Conservation (phyloP, 805 yeast species). For the Candida takata region DNA sequence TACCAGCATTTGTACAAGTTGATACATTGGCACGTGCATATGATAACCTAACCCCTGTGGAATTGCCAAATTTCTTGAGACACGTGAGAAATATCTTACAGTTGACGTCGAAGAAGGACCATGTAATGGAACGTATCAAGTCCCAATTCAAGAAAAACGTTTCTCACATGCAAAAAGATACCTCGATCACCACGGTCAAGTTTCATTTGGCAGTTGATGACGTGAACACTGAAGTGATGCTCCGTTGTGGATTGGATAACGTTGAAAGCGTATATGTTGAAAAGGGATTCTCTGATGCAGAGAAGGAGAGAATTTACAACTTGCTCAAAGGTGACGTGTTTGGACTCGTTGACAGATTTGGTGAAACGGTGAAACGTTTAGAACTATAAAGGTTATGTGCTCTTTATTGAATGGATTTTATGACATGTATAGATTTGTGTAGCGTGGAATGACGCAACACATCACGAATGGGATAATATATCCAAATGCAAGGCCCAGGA, state of each 20-base stretch:
- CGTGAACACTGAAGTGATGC: conserved; percentile 5
- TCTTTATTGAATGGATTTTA: not conserved
- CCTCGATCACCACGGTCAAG: conserved; percentile 13
- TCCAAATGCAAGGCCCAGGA: conserved; percentile 63
- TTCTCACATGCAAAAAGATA: conserved; percentile 16
- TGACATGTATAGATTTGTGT: not conserved
- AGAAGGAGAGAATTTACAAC: conserved; percentile 14
- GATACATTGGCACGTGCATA: conserved; percentile 11
- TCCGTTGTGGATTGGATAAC: conserved; percentile 12
- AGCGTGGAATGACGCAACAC: conserved; percentile 26
- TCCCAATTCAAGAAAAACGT: conserved; percentile 5
- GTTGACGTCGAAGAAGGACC: conserved; percentile 17
- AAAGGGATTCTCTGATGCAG: conserved; percentile 17
- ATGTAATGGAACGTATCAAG: conserved; percentile 13
- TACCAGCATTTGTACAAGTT: conserved; percentile 25
- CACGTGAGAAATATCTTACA: conserved; percentile 11
- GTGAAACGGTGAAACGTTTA: conserved; percentile 15
- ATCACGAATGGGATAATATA: conserved; percentile 42
- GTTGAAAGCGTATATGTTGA: conserved; percentile 14
- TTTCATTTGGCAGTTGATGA: conserved; percentile 12
- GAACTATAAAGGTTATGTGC: not conserved
- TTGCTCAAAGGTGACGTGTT: conserved; percentile 17
- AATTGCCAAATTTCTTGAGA: conserved; percentile 10
- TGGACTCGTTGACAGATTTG: conserved; percentile 10
- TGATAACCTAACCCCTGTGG: conserved; percentile 13